Evolutionary conservation across 148 eudicot genomes (phyloP), one percentile per base, ranked within the genome.

Genomic region (Heliamphora exappendiculata): DNA sequence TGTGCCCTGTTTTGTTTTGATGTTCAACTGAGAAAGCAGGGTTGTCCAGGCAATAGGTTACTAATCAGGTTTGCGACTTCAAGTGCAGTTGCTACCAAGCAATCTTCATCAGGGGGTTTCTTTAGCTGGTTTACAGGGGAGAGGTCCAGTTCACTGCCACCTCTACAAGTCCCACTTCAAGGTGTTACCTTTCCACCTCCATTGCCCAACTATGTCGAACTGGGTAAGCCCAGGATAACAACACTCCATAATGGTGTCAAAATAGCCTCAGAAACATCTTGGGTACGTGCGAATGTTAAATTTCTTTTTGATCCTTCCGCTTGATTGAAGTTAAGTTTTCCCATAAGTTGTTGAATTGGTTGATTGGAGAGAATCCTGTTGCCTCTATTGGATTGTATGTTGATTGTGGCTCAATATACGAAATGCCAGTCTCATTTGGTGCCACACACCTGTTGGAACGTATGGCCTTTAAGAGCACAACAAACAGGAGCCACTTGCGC

Each of bases 381-480:
- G 97, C 98, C 73, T 93, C 99, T 45, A 88, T 95, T 75, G 99
- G 97, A 26, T 78, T 95, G 31, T 91, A 86, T 79, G 87, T 95
- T 75, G 86, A 95, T 55, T 85, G 88, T 85, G 98, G 98, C 36
- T 93, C 99, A 77, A 85, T 93, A 64, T 93, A 91, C 67, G 99
- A 95, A 81, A 84, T 85, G 76, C 94, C 99, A 53, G 70, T 20
- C 39, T 82, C 91, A 50, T 83, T 79, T 77, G 99, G 99, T 50
- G 89, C 78, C 62, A 91, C 98, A 67, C 99, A 95, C 80, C 90
- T 95, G 73, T 73, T 95, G 82, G 97, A 93, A 85, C 99, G 93
- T 24, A 95, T 95, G 97, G 99, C 99, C 22, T 95, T 93, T 79
- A 95, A 92, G 84, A 88, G 89, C 82, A 93, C 99, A 41, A 75